Base-by-base conservation (phyloP, 345 rosid genomes). In the Populus euphratica region DNA sequence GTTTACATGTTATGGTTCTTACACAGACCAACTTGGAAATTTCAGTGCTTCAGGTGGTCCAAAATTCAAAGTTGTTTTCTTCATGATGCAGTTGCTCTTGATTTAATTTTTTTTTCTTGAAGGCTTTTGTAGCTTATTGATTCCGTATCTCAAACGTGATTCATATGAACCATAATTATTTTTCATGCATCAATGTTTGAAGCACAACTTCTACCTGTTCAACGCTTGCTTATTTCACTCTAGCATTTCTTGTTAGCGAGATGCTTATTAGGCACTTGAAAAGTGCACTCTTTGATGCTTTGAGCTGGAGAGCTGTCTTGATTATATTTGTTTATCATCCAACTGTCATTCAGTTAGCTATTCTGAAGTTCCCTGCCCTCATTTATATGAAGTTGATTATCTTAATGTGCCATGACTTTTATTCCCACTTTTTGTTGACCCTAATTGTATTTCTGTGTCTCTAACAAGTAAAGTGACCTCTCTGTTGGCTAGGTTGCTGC, bases 11-110 rank as follows among this genome's bases (percentile, higher is more conserved):
- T 77, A 84, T 87, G 82, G 80, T 87, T 87, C 93, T 94, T 64
- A 89, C 86, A 90, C 96, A 91, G 82, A 86, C 78, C 70, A 86
- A 83, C 84, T 66, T 91, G 73, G 98, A 91, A 82, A 79, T 90
- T 80, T 72, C 85, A 13, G 93, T 88, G 84, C 92, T 86, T 81
- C 94, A 92, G 98, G 98, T 94, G 83, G 83, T 83, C 61, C 61
- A 76, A 63, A 73, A 35, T 62, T 79, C 70, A 59, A 29, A 69
- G 31, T 75, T 61, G 14, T 25, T 84, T 62, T 70, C 38, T 66
- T 65, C 61, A 41, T 73, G 23, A 33, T 82, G 62, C 54, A 63
- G 31, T 62, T 82, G n/a, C 36, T 20, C 54, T 68, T 75, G 16
- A 16, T 27, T 29, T 44, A 16, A 31, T 47, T 63, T 76, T 33